These are phyloP conservation scores for Annulohypoxylon nitens DNA, from an alignment of 495 filamentous ascomycete species.

Conservation along the genomic window DNA sequence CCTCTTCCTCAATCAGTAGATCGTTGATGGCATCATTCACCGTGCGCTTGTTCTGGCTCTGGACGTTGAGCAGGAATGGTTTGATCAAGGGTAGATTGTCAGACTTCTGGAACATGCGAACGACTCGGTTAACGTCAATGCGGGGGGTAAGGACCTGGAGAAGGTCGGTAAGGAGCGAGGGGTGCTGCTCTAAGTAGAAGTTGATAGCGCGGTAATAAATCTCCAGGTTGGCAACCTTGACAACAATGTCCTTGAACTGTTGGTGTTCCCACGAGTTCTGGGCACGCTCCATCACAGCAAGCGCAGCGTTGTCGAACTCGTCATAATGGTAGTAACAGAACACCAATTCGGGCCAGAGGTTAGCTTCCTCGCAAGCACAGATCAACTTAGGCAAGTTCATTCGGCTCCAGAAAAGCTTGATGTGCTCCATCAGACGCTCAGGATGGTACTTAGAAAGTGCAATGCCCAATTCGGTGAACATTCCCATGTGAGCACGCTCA, in stretches of 20 bases:
- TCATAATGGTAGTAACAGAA: constrained; percentile 99
- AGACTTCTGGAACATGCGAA: constrained; percentile 97
- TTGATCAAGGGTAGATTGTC: constrained; percentile 99
- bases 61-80: constrained; percentile 97
- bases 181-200: constrained; percentile 98
- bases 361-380: constrained; percentile 92
- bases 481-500: constrained; percentile 84
- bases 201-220: constrained; percentile 98
- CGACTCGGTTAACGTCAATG: constrained; percentile 98
- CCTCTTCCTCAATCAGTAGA: constrained; percentile 97
- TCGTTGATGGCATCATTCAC: constrained; percentile 99
- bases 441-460: constrained; percentile 97
- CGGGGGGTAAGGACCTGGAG: constrained; percentile 90
- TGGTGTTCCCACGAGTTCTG: constrained; percentile 99
- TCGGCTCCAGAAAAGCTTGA: constrained; percentile 98
- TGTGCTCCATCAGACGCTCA: constrained; percentile 96
- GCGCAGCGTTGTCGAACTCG: constrained; percentile 97
- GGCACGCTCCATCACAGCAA: constrained; percentile 99
- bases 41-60: constrained; percentile 95
- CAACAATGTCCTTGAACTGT: constrained; percentile 98
- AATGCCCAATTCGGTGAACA: constrained; percentile 97
- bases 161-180: constrained; percentile 92
- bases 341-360: constrained; percentile 97
- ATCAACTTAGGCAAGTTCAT: constrained; percentile 99
- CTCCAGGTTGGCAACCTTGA: constrained; percentile 98